A percentile compares a stretch with the other conserved stretches of the same genome.
These are phyloP conservation scores for Microdochium bolleyi DNA, from an alignment of 2,329 filamentous ascomycete genomes.

Conservation along the genomic window DNA sequence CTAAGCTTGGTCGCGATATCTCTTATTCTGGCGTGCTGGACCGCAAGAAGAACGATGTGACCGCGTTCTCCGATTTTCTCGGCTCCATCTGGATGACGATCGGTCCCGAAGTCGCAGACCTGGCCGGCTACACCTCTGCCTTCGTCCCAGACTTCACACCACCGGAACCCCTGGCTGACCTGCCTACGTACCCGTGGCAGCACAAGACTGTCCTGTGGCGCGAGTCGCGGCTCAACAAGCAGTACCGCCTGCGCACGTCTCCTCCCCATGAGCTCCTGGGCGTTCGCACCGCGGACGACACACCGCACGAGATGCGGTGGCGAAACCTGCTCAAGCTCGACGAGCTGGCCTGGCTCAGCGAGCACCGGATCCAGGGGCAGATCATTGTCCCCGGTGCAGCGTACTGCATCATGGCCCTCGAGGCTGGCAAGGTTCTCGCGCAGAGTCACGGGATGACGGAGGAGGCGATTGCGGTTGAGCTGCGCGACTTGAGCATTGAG, in stretches of 20 bases:
- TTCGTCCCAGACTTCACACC: constrained; percentile 5
- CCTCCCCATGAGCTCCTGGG: constrained; percentile 28
- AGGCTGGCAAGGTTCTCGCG: constrained; percentile 26
- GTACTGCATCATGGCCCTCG: constrained; percentile 37
- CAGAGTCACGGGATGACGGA: constrained; percentile 6
- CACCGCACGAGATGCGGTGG: constrained; percentile 25
- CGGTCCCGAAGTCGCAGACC: constrained; percentile 8
- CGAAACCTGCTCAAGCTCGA: constrained; percentile 28
- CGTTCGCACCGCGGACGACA: constrained; percentile 26
- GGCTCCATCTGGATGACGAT: constrained; percentile 15
- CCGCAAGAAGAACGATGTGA: constrained; percentile 11
- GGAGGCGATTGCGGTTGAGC: constrained; percentile 14
- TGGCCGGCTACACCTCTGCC: constrained; percentile 12
- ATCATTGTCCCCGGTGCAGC: constrained; percentile 36
- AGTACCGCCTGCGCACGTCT: constrained; percentile 22
- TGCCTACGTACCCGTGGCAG: constrained; percentile 41
- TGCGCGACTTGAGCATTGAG: constrained; percentile 13
- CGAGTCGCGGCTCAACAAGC: constrained; percentile 32
- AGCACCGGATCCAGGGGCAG: constrained; percentile 34
- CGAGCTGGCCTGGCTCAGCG: constrained; percentile 29
- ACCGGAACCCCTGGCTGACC: constrained; percentile 8
- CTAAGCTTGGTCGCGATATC: constrained; percentile 3
- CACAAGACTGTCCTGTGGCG: constrained; percentile 32
- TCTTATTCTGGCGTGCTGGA: constrained; percentile 13
- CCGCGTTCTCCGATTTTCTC: constrained; percentile 16